Base-by-base conservation (phyloP, 371 early-diverging fungal species). In the Mortierella sp. region DNA sequence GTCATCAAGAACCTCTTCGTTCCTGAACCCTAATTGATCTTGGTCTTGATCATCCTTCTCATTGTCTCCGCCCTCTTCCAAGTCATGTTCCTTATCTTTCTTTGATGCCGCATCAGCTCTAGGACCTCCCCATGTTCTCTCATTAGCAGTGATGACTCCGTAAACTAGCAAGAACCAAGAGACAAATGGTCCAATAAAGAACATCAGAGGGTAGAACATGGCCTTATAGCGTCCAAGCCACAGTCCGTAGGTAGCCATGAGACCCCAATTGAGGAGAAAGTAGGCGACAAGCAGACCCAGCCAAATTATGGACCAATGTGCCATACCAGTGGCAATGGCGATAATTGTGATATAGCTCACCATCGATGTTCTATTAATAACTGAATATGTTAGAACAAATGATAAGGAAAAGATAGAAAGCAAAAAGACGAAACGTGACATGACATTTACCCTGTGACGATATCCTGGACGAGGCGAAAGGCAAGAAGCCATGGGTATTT, bases 51-150 rank as follows among this genome's bases (percentile, higher is more conserved):
- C 43, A 28, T 42, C 56, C 19, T 42, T 17, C 19, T 54, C 31
- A 32, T 37, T 54, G 6, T 31, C 42, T 15, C 35, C 26, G 2
- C 43, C 58, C 15, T 32, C 23, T 28, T 55, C 57, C 43, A 60
- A 12, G 26, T 60, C 61, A 13, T 62, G 19, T 23, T 61, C 55
- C 35, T 53, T 47, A 7, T 51, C 43, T 42, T 61, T 61, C 42
- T 29, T 45, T 15, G 61, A 19, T 9, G 61, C 60, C 4, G 66
- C 74, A 40, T 68, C 73, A 3, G 77, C 73, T 29, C 77, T 58
- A 3, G 77, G 77, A 1, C 77, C 77, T 3, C 77, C 77, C 72
- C 77, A 76, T 2, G 77, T 76, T 22, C 73, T 61, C 34, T 76
- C 67, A 34, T 69, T 69, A 54, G 72, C 66, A 19, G 77, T 76